These are phyloP conservation scores for Dillenia suffruticosa DNA, from an alignment of 164 flowering plant species.

Conservation along the genomic window DNA sequence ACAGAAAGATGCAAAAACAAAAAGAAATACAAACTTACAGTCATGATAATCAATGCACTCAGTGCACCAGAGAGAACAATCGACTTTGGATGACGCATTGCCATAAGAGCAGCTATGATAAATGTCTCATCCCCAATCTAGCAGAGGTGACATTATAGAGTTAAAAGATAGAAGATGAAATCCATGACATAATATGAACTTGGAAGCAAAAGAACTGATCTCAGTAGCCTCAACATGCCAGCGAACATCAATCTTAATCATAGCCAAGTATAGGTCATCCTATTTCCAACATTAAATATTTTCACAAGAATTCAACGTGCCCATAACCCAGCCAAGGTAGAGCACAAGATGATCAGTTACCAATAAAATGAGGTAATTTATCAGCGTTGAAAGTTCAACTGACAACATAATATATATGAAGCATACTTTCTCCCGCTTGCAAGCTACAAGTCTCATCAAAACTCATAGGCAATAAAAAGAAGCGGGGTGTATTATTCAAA, in stretches of 20 bases:
- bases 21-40: conserved; percentile 48
- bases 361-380: neutral
- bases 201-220: neutral
- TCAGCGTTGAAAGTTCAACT: neutral
- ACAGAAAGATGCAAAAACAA: neutral
- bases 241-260: neutral
- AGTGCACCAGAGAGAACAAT: conserved; percentile 97
- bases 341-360: neutral
- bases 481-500: conserved; percentile 20
- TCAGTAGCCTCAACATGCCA: neutral
- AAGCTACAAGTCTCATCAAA: neutral
- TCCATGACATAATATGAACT: neutral
- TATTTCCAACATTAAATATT: no score
- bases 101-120: conserved; percentile 99
- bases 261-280: neutral
- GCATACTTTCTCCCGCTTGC: neutral
- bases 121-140: conserved; percentile 99
- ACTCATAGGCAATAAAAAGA: neutral
- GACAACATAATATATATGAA: neutral
- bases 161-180: neutral
- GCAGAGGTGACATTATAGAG: conserved; percentile 13
- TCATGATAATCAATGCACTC: conserved; percentile 89
- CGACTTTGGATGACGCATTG: conserved; percentile 99
- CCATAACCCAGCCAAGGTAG: no score
- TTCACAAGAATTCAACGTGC: no score